A percentile compares a stretch with the other conserved stretches of the same genome.
Conservation (phyloP, 176 grass and related monocot species). For the Melocanna baccifera region DNA sequence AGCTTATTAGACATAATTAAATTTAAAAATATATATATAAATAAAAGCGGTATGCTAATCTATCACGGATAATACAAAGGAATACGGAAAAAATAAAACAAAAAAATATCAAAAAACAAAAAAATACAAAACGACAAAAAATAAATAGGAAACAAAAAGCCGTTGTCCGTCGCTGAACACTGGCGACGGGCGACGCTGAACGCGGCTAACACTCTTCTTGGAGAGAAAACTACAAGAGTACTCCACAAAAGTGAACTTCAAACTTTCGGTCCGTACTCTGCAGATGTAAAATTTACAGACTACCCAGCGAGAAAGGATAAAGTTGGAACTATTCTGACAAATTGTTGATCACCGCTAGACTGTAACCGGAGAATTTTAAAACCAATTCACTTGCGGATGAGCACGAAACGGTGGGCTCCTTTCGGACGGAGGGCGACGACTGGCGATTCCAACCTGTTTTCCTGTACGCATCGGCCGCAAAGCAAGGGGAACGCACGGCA, state of each 20-base stretch:
- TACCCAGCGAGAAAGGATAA: background rate
- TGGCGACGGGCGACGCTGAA: too few species aligned
- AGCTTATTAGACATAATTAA: too few species aligned
- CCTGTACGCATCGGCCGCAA: background rate
- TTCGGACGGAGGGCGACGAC: background rate
- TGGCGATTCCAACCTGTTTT: background rate
- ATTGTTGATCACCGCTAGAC: background rate
- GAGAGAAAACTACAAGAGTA: background rate
- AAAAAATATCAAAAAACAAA: too few species aligned
- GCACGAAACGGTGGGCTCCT: background rate
- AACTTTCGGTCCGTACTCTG: background rate
- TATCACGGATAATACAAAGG: too few species aligned
- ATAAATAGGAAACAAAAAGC: too few species aligned
- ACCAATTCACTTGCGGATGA: background rate
- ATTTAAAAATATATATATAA: too few species aligned
- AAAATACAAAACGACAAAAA: too few species aligned
- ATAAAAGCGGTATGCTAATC: too few species aligned
- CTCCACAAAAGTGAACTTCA: background rate
- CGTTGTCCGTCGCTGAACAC: too few species aligned
- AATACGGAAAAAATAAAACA: too few species aligned
- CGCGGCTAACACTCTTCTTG: background rate
- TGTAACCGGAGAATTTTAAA: background rate
- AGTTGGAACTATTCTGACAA: background rate
- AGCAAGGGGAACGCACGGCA: background rate
- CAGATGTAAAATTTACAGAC: too few species aligned